phyloP scores from a whole-genome alignment of 2,329 filamentous ascomycete species.

The Polychaeton citri region DNA sequence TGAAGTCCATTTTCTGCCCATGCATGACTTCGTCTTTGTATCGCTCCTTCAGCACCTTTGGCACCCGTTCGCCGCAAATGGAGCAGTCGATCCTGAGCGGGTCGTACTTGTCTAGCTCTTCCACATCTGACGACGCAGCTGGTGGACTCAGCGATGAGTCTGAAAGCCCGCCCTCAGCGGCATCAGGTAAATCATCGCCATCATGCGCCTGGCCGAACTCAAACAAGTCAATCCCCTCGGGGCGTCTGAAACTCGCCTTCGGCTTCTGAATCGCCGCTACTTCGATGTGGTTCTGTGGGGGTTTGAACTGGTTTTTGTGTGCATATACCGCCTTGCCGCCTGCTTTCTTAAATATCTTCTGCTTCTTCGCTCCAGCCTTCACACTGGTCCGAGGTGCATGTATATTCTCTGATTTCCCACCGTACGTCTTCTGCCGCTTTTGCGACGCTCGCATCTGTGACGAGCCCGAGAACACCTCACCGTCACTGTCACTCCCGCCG shows the following conservation, averaged over 20 bases:
- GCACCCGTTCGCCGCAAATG: constrained; percentile 13
- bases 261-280: no score
- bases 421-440: constrained; percentile 11
- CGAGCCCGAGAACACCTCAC: constrained; percentile 6
- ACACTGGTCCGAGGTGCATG: constrained; percentile 1
- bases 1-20: constrained; percentile 13
- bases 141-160: constrained; percentile 2
- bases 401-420: constrained; percentile 10
- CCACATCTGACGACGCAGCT: background rate
- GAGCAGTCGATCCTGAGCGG: constrained; percentile 6
- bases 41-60: constrained; percentile 12
- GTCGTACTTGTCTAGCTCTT: constrained; percentile 1
- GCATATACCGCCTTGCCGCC: no score
- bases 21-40: constrained; percentile 15
- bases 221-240: constrained; percentile 2
- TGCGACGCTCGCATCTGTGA: constrained; percentile 2
- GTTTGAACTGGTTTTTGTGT: no score
- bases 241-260: background rate
- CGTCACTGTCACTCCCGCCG: constrained; percentile 1
- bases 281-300: no score
- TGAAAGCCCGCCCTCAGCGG: background rate
- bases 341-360: no score
- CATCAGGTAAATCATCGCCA: background rate
- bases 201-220: constrained; percentile 4
- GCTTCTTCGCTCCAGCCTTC: background rate